Conservation (phyloP, 2,329 filamentous ascomycete species). For the Aspergillus ochraceoroseus region DNA sequence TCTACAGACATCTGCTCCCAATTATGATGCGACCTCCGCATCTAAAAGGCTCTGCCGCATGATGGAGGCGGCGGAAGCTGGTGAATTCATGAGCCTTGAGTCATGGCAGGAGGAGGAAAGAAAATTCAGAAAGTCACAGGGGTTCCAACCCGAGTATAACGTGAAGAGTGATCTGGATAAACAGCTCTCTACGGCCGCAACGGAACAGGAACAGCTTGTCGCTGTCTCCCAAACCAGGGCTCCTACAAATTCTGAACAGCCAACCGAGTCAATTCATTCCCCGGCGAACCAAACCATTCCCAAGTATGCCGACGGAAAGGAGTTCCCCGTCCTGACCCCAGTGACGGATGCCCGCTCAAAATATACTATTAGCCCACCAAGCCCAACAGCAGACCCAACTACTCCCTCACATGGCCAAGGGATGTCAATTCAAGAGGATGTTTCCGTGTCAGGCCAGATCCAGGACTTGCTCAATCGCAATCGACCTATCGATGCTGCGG, state of each 20-base stretch:
- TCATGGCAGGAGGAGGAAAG: constrained; percentile 32
- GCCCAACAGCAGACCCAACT: not conserved
- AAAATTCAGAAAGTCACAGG: constrained; percentile 15
- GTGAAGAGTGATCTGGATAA: not conserved
- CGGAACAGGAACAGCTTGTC: too few relatives aligned
- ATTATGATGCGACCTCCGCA: constrained; percentile 40
- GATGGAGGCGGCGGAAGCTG: constrained; percentile 44
- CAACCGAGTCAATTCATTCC: too few relatives aligned
- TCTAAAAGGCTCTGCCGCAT: constrained; percentile 37
- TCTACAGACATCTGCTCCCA: constrained; percentile 39
- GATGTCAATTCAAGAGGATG: not conserved
- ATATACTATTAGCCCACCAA: not conserved
- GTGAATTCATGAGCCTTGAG: constrained; percentile 40
- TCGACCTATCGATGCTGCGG: constrained; percentile 35
- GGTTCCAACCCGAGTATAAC: constrained; percentile 1
- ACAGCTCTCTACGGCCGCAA: not conserved
- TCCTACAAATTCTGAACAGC: not conserved
- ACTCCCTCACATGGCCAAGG: not conserved
- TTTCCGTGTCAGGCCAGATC: constrained; percentile 22
- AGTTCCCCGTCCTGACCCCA: not conserved
- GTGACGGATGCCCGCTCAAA: not conserved
- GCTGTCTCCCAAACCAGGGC: not conserved
- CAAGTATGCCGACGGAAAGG: not conserved
- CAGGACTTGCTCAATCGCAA: constrained; percentile 25
- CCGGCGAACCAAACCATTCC: not conserved